phyloP scores from a whole-genome alignment of 140 eudicot species.

The Flaveria floridana region DNA sequence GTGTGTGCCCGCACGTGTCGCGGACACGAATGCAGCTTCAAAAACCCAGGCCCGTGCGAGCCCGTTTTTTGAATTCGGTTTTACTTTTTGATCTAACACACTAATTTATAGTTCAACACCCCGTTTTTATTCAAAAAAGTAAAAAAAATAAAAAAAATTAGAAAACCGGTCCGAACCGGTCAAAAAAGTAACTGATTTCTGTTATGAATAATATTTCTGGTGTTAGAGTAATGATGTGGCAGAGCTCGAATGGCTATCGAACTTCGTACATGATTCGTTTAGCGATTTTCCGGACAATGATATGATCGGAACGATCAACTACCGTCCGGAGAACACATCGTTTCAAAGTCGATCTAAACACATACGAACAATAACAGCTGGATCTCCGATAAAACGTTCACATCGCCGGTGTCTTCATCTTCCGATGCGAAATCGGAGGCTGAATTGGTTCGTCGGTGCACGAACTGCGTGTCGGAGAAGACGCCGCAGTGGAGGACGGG shows the following conservation, averaged over 20 bases:
- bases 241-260: conserved; percentile 79
- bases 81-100: too few relatives aligned
- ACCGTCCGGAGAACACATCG: conserved; percentile 34
- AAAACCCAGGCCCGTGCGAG: too few relatives aligned
- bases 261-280: conserved; percentile 67
- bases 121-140: too few relatives aligned
- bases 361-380: conserved; percentile 34
- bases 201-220: neutral
- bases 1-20: too few relatives aligned
- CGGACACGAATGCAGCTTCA: too few relatives aligned
- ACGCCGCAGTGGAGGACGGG: conserved; percentile 92
- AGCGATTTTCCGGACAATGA: conserved; percentile 49
- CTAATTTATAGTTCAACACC: too few relatives aligned
- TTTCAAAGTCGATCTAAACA: conserved; percentile 45
- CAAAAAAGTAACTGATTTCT: conserved; percentile 23
- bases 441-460: conserved; percentile 51
- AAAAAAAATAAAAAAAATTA: too few relatives aligned
- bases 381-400: conserved; percentile 24
- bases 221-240: conserved; percentile 64
- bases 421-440: conserved; percentile 30
- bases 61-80: too few relatives aligned
- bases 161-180: too few relatives aligned
- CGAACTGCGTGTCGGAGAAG: conserved; percentile 79
- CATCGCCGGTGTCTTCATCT: conserved; percentile 32
- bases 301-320: conserved; percentile 35